Evolutionary conservation across 495 filamentous ascomycete species (phyloP).

Genomic region (Evernia prunastri): DNA sequence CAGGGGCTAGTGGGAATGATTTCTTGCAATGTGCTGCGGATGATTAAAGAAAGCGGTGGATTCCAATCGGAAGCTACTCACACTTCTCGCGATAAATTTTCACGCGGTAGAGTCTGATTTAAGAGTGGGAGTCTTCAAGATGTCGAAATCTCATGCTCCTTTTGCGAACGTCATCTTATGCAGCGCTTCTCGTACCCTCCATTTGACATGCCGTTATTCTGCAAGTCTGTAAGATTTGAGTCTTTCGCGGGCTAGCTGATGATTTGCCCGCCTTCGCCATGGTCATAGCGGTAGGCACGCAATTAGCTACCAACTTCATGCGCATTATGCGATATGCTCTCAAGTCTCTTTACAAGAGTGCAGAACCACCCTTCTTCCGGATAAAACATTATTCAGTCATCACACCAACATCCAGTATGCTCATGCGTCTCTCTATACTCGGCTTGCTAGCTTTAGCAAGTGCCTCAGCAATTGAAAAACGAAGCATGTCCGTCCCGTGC

Average conservation of each 20-base stretch:
- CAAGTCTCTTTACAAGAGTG: neutral
- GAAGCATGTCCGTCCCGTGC: neutral
- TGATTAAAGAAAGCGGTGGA: neutral
- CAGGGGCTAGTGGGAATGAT: conserved; percentile 57
- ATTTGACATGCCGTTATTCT: neutral
- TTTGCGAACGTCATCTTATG: neutral
- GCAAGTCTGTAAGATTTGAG: neutral
- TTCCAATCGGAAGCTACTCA: too few relatives aligned
- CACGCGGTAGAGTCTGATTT: neutral
- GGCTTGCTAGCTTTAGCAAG: conserved; percentile 4
- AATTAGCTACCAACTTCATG: neutral
- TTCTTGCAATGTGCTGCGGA: conserved; percentile 51
- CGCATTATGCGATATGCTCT: neutral
- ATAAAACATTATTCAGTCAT: neutral
- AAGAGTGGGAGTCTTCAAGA: neutral
- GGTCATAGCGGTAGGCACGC: neutral
- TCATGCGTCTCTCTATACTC: neutral
- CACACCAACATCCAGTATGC: neutral
- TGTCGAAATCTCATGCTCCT: neutral
- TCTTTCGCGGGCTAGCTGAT: neutral
- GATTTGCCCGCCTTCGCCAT: neutral
- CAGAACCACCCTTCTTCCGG: neutral
- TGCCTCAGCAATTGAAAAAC: neutral
- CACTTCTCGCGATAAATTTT: neutral
- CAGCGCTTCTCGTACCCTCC: neutral